Percentiles rank a stretch among this genome's conserved stretches.
Evolutionary conservation across 768 basidiomycete genomes (phyloP).

Genomic region (Tricholoma terreum): DNA sequence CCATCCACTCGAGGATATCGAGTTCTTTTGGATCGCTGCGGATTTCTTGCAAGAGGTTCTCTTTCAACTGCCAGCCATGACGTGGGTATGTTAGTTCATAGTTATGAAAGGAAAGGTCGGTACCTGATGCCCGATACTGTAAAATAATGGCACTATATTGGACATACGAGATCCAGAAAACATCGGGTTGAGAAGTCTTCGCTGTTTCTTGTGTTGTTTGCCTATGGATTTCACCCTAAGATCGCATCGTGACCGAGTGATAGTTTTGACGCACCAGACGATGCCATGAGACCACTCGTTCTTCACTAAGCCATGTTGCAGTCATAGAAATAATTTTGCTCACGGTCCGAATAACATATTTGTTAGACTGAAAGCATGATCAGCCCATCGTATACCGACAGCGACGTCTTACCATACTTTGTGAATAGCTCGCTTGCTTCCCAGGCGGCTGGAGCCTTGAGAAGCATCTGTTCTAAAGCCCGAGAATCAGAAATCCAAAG

Average conservation of each 20-base stretch:
- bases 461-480: neutral
- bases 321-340: neutral
- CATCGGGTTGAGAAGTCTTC: neutral
- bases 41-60: neutral
- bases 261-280: neutral
- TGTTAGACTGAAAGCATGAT: neutral
- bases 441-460: neutral
- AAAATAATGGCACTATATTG: neutral
- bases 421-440: neutral
- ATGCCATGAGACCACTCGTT: neutral
- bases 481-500: neutral
- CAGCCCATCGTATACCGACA: neutral
- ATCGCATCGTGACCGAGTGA: neutral
- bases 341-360: neutral
- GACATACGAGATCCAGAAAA: neutral
- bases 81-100: neutral
- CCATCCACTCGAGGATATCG: neutral
- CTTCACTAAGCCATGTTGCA: no score
- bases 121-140: neutral
- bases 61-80: neutral
- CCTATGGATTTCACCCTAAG: neutral
- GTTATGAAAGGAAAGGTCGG: neutral
- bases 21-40: neutral
- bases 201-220: neutral
- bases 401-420: neutral